phyloP scores from a whole-genome alignment of 192 early-diverging fungal genomes.

The Geosiphon pyriformis region DNA sequence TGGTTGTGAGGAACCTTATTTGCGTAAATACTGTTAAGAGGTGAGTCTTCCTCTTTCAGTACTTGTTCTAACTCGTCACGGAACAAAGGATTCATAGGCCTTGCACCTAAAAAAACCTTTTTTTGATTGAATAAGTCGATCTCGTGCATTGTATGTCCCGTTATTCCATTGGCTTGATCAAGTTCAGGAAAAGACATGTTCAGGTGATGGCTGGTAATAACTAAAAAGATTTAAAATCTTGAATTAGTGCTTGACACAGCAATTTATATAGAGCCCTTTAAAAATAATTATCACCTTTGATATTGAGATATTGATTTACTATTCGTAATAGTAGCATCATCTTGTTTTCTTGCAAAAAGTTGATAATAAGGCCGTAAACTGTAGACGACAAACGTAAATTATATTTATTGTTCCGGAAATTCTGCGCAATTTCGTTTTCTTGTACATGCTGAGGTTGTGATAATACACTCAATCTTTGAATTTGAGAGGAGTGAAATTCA shows the following conservation, averaged over 20 bases:
- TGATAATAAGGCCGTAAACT: constrained; percentile 82
- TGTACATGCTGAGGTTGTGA: constrained; percentile 68
- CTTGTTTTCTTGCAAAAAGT: constrained; percentile 90
- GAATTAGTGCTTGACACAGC: not conserved
- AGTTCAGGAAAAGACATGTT: not conserved
- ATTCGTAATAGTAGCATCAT: constrained; percentile 82
- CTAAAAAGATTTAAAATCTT: not conserved
- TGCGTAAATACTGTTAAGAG: not conserved
- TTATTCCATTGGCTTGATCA: constrained; percentile 49
- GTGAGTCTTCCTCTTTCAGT: constrained; percentile 60
- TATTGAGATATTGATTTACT: constrained; percentile 87
- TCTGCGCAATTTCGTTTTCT: constrained; percentile 76
- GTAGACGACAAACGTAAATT: constrained; percentile 78
- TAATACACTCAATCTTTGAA: constrained; percentile 62
- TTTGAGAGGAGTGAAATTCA: constrained; percentile 69
- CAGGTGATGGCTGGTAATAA: not conserved
- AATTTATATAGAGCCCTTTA: not conserved
- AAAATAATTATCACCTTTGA: constrained; percentile 44
- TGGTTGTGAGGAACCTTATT: not conserved
- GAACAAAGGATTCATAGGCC: constrained; percentile 66
- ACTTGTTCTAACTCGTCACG: constrained; percentile 76
- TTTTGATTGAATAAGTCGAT: constrained; percentile 81
- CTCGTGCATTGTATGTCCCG: constrained; percentile 63
- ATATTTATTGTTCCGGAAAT: constrained; percentile 81
- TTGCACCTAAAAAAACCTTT: constrained; percentile 63